Percentiles rank a stretch among this genome's conserved stretches.
phyloP scores from a whole-genome alignment of 1,284 basidiomycete species.

The Butyriboletus pseudospeciosus region DNA sequence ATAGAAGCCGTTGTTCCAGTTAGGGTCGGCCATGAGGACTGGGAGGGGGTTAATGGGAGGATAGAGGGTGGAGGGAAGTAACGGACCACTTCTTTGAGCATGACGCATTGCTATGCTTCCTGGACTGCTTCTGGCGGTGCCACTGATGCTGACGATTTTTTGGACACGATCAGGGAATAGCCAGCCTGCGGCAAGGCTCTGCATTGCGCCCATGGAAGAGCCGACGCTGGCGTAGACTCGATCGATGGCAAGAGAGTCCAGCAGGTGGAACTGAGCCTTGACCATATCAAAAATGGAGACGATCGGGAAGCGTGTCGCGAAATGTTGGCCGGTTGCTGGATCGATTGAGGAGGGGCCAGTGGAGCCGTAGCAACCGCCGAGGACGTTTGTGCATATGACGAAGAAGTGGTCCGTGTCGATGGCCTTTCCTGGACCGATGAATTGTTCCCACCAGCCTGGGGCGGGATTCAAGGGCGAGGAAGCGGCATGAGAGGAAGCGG shows the following conservation, averaged over 20 bases:
- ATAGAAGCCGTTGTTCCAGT: slow-evolving; percentile 99
- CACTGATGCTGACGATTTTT: slow-evolving; percentile 90
- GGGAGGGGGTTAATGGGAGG: slow-evolving; percentile 5
- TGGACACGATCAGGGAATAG: slow-evolving; percentile 85
- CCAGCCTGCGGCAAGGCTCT: slow-evolving; percentile 93
- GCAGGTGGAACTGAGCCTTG: slow-evolving; percentile 81
- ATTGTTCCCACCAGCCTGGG: slow-evolving; percentile 98
- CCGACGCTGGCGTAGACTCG: slow-evolving; percentile 92
- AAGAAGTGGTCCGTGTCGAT: slow-evolving; percentile 93
- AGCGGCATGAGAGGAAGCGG: slow-evolving; percentile 94
- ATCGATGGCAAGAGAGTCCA: slow-evolving; percentile 83
- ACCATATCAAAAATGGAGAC: slow-evolving; percentile 97
- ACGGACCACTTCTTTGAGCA: slow-evolving; percentile 87
- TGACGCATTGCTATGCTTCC: slow-evolving; percentile 93
- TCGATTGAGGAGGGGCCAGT: slow-evolving; percentile 88
- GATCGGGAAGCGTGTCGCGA: slow-evolving; percentile 90
- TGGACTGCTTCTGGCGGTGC: slow-evolving; percentile 87
- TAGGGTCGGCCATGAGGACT: slow-evolving; percentile 99
- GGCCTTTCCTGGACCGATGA: slow-evolving; percentile 92
- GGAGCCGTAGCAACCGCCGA: slow-evolving; percentile 96
- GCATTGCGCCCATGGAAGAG: slow-evolving; percentile 97
- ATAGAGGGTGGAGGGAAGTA: slow-evolving; percentile 6
- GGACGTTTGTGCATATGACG: slow-evolving; percentile 94
- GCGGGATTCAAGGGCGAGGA: slow-evolving; percentile 74
- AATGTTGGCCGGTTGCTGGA: slow-evolving; percentile 63